Percentiles rank a stretch among this genome's conserved stretches.
These are phyloP conservation scores for Boletus patriciae DNA, from an alignment of 768 basidiomycete species.

Conservation along the genomic window DNA sequence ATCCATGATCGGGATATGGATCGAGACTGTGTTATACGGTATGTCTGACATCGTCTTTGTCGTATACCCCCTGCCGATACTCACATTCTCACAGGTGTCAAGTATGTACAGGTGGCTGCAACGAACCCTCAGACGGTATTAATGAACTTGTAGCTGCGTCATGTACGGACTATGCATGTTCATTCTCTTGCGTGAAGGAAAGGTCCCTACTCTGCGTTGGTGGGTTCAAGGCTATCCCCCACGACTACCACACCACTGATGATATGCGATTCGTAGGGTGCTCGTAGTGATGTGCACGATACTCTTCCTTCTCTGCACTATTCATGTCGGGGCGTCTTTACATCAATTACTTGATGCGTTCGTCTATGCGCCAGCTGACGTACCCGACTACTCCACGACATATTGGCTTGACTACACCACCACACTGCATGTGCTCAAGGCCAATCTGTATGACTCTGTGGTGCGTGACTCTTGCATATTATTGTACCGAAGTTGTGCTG, in stretches of 20 bases:
- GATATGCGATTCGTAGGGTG: neutral
- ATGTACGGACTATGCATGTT: too few relatives aligned
- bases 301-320: neutral
- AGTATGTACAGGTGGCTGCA: too few relatives aligned
- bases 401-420: neutral
- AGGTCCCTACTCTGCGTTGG: too few relatives aligned
- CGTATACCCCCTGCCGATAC: too few relatives aligned
- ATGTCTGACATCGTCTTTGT: too few relatives aligned
- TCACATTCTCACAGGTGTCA: too few relatives aligned
- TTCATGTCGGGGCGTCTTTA: neutral
- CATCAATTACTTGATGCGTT: slow-evolving; percentile 6
- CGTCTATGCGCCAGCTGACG: neutral
- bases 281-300: neutral
- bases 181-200: too few relatives aligned
- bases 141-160: too few relatives aligned
- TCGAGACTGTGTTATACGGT: too few relatives aligned
- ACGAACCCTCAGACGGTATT: too few relatives aligned
- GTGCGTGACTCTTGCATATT: neutral
- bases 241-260: neutral
- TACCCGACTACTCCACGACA: neutral
- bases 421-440: neutral
- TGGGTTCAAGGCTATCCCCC: too few relatives aligned
- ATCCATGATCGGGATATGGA: too few relatives aligned
- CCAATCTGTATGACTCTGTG: neutral
- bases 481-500: neutral